Evolutionary conservation across 345 rosid genomes (phyloP), one percentile per base, ranked within the genome.

Genomic region (Mercurialis annua): DNA sequence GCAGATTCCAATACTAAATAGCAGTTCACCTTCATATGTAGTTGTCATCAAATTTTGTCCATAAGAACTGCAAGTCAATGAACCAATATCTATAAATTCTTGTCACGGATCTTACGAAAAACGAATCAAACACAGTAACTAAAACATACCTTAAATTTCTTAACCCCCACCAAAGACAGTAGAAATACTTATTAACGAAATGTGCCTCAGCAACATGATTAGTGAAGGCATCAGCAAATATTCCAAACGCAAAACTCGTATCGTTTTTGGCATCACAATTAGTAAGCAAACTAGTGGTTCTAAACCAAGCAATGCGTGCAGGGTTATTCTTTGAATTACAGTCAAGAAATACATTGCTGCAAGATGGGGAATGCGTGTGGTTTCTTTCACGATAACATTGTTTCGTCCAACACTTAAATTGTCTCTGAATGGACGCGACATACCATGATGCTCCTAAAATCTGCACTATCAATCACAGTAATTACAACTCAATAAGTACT

Each of bases 391-490:
- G 24, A 33, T 2, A 7, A 57, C 62, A 57, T 57, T 57, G 62
- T 10, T 5, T n/a, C 34, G 17, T 44, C 62, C 62, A 57, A 16
- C 62, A 57, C 26, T 57, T 44, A 33, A 17, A 21, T 3, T 57
- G 43, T 23, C 62, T 57, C 26, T 57, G 44, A 34, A 57, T 33
- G 7, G 44, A 57, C 4, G 62, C 62, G 4, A 57, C 7, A 57
- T 57, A 57, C 44, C 62, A 57, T 33, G 62, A 57, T 57, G 62
- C 62, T 57, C 62, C 62, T 20, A 57, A n/a, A 5, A 57, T 57
- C 62, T 57, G 21, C 62, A 57, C 61, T 18, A 6, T 30, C 42
- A 55, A 23, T 53, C 27, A 24, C 11, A 14, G 44, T 40, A 2
- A 3, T 2, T 2, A 40, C 44, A 40, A 40, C 40, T 9, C 40